Evolutionary conservation across 305 asterid genomes (phyloP).

Genomic region (Solanum hybrid): DNA sequence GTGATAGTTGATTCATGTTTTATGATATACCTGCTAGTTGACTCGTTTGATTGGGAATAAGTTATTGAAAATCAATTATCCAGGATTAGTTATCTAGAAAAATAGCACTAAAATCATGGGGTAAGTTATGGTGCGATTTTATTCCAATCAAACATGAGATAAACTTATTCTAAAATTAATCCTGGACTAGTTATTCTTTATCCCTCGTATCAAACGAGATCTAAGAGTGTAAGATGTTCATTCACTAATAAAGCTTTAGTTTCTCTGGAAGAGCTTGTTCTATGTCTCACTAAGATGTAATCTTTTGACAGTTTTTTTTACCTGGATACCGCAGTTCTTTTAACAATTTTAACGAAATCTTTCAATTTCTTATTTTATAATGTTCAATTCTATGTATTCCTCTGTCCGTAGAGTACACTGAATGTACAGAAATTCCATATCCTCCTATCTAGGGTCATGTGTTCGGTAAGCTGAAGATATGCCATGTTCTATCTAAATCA

Average conservation of each 20-base stretch:
- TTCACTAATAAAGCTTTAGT: background rate
- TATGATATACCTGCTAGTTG: background rate
- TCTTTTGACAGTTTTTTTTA: background rate
- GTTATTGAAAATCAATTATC: background rate
- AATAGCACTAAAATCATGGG: background rate
- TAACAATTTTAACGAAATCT: too few species aligned
- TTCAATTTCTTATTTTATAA: background rate
- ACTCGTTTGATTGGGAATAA: background rate
- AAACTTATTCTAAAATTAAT: too few species aligned
- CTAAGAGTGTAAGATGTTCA: background rate
- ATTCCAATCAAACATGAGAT: background rate
- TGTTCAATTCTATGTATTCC: background rate
- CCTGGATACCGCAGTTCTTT: background rate
- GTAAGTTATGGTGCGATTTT: background rate
- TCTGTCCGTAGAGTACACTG: background rate
- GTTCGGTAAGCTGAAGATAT: too few species aligned
- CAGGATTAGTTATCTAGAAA: too few species aligned
- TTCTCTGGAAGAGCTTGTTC: background rate
- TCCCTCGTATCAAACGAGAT: background rate
- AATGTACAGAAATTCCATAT: background rate
- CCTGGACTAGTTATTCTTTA: background rate
- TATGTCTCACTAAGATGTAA: background rate
- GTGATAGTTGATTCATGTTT: background rate
- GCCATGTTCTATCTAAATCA: too few species aligned
- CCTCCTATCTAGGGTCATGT: background rate